phyloP scores from a whole-genome alignment of 805 yeast genomes.

The Cyberlindnera mrakii region DNA sequence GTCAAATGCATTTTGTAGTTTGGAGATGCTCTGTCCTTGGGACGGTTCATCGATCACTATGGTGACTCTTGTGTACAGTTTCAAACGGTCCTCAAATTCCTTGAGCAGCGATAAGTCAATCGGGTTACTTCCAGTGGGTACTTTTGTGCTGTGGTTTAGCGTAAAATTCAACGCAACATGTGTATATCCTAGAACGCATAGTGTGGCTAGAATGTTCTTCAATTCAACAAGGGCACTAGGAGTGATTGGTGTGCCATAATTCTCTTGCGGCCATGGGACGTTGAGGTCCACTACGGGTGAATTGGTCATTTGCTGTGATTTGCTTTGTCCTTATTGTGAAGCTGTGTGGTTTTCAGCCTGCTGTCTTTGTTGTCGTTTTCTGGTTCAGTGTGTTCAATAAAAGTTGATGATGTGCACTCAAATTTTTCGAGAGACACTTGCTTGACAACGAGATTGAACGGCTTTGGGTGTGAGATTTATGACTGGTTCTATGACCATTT shows the following conservation, averaged over 20 bases:
- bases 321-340: no score
- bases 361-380: no score
- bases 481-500: no score
- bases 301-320: no score
- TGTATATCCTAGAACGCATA: constrained; percentile 61
- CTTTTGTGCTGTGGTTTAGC: constrained; percentile 21
- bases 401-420: no score
- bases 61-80: constrained; percentile 67
- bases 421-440: no score
- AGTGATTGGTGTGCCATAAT: constrained; percentile 38
- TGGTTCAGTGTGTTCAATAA: no score
- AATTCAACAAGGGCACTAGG: constrained; percentile 37
- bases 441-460: no score
- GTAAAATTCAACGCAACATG: constrained; percentile 72
- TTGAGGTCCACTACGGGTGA: constrained; percentile 52
- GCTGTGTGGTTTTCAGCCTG: no score
- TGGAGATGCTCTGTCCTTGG: constrained; percentile 54
- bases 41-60: constrained; percentile 71
- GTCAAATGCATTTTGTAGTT: constrained; percentile 52
- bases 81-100: constrained; percentile 29
- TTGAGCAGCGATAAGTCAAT: constrained; percentile 29
- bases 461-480: no score
- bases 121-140: constrained; percentile 28
- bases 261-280: constrained; percentile 62
- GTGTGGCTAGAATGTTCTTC: constrained; percentile 44